Base-by-base conservation (phyloP, 2,329 filamentous ascomycete genomes). In the Drechslerella coelobrocha region DNA sequence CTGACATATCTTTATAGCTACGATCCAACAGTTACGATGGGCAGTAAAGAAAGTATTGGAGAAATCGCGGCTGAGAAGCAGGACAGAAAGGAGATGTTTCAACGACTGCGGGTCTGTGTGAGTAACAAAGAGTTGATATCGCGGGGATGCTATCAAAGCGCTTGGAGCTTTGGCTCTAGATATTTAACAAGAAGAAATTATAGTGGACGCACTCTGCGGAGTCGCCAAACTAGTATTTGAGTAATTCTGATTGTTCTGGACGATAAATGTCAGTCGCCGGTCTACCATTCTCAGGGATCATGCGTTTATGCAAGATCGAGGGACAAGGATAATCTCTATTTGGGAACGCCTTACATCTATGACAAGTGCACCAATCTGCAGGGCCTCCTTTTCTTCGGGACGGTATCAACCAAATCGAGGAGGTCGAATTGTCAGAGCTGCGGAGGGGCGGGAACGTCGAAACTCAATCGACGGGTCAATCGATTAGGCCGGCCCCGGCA, bases 131-230 rank as follows among this genome's bases (percentile, higher is more conserved):
- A 4, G 4, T 3, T 39, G 34, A 39, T 39, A 39, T 39, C 34
- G 12, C 12, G 4, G 17, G 34, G 17, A 5, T 5, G 17, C 12
- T 14, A 6, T 10, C 34, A 4, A 14, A n/a, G 17, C 4, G 12
- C 3, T n/a, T 10, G 12, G 27, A 29, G 41, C 26, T 41, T 52
- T n/a, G 60, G 61, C 55, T 56, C 55, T 31, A 56, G 63, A 45
- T 41, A 23, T 19, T 47, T 50, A 27, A n/a, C 52, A 52, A 56
- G 21, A 61, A 68, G 63, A 68, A 68, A 68, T 50, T 68, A 68
- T 68, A 56, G 55, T 61, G 55, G 61, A 68, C 63, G 63, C 63
- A 68, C 63, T 68, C 63, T 68, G 63, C 63, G 56, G 63, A 55
- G 60, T 68, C 37, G 55, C 63, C 50, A 61, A 50, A 56, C 56